phyloP scores from a whole-genome alignment of 208 protist genomes.

The Leishmania braziliensis region DNA sequence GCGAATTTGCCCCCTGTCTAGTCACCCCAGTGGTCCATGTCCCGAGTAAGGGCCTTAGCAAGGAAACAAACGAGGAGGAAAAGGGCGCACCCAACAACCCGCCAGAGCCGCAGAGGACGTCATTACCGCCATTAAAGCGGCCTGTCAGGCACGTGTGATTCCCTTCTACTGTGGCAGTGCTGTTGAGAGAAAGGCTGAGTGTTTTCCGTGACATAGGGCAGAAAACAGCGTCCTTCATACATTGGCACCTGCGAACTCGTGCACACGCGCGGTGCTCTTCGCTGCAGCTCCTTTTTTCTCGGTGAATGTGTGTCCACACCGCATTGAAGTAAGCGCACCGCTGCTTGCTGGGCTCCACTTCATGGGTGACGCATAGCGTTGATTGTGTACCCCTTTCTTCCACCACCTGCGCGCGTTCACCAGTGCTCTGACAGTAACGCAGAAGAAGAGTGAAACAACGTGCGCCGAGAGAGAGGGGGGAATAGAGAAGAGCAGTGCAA shows the following conservation, averaged over 20 bases:
- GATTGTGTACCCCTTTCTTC: neutral
- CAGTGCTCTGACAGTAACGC: neutral
- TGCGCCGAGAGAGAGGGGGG: neutral
- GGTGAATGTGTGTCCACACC: neutral
- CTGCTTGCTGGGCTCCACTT: neutral
- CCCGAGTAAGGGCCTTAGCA: neutral
- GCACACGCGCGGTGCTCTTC: neutral
- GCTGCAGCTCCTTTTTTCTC: neutral
- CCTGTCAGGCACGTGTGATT: neutral
- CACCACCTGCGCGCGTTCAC: neutral
- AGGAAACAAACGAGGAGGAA: neutral
- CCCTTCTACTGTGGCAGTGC: neutral
- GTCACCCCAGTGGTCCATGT: neutral
- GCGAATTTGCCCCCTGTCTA: neutral
- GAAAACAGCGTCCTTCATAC: neutral
- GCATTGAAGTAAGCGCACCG: neutral
- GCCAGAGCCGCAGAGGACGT: neutral
- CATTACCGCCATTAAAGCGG: neutral
- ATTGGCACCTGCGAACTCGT: neutral
- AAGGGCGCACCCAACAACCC: neutral
- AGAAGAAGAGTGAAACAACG: neutral
- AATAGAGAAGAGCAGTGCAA: too few relatives aligned
- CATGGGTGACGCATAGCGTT: neutral
- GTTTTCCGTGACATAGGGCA: neutral
- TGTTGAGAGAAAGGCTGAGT: neutral